These are phyloP conservation scores for Skeletonema grethae DNA, from an alignment of 108 stramenopile genomes.

Conservation along the genomic window DNA sequence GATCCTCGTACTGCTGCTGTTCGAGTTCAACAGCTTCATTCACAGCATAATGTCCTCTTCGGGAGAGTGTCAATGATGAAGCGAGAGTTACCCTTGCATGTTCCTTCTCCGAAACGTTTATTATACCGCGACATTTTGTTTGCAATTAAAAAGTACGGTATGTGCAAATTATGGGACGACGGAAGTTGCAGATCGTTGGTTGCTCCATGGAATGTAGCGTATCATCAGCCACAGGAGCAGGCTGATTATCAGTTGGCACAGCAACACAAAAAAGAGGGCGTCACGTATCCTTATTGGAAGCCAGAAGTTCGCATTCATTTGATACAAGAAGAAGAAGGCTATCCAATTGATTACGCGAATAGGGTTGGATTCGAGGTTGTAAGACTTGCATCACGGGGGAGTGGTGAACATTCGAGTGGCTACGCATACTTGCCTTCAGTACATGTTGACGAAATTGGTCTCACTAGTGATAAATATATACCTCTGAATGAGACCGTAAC, in stretches of 20 bases:
- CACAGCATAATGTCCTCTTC: slow-evolving; percentile 56
- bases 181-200: slow-evolving; percentile 22
- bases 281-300: slow-evolving; percentile 83
- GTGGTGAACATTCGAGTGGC: slow-evolving; percentile 55
- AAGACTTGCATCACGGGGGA: slow-evolving; percentile 29
- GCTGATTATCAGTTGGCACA: slow-evolving; percentile 52
- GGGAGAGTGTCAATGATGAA: slow-evolving; percentile 77
- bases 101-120: slow-evolving; percentile 63
- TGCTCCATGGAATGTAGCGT: slow-evolving; percentile 77
- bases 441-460: slow-evolving; percentile 92
- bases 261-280: slow-evolving; percentile 58
- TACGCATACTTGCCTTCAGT: slow-evolving; percentile 80
- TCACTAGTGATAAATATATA: slow-evolving; percentile 93
- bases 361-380: slow-evolving; percentile 64
- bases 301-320: slow-evolving; percentile 81
- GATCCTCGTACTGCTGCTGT: slow-evolving; percentile 28
- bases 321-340: slow-evolving; percentile 68
- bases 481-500: slow-evolving; percentile 89
- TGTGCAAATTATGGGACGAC: slow-evolving; percentile 22
- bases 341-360: slow-evolving; percentile 68
- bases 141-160: slow-evolving; percentile 47
- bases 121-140: slow-evolving; percentile 70
- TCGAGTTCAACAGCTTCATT: slow-evolving; percentile 42
- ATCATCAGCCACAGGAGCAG: slow-evolving; percentile 61
- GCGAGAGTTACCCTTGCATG: slow-evolving; percentile 72